Conservation (phyloP, 805 yeast species). For the Hanseniaspora jakobsenii region DNA sequence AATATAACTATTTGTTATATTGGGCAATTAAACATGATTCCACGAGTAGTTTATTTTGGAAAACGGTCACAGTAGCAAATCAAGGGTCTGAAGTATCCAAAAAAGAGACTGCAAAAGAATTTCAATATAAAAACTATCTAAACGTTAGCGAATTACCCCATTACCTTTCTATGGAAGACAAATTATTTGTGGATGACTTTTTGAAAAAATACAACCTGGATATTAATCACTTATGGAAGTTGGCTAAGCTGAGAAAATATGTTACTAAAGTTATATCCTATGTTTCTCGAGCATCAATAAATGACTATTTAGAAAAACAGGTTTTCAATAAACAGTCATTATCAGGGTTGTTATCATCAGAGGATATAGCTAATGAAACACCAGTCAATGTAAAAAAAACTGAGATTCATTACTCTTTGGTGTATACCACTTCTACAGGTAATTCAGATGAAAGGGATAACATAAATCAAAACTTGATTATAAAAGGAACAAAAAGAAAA, state of each 20-base stretch:
- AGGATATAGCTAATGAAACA: neutral
- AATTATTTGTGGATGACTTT: constrained; percentile 5
- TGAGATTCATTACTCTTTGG: neutral
- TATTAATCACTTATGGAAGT: constrained; percentile 8
- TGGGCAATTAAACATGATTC: constrained; percentile 54
- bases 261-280: neutral
- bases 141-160: constrained; percentile 1
- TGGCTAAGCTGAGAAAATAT: constrained; percentile 11
- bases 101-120: constrained; percentile 29
- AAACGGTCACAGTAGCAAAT: constrained; percentile 25
- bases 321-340: too few relatives aligned
- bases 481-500: neutral
- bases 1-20: constrained; percentile 50
- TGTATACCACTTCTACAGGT: neutral
- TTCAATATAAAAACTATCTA: constrained; percentile 31
- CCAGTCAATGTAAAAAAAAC: too few relatives aligned
- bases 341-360: neutral
- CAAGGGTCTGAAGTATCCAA: too few relatives aligned
- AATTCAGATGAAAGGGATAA: too few relatives aligned
- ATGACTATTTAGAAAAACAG: neutral
- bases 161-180: constrained; percentile 12
- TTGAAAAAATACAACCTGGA: neutral
- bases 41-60: constrained; percentile 71
- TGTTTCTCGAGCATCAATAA: neutral
- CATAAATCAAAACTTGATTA: too few relatives aligned